Evolutionary conservation across 2,329 filamentous ascomycete species (phyloP).

Genomic region (Aspergillus sp.): DNA sequence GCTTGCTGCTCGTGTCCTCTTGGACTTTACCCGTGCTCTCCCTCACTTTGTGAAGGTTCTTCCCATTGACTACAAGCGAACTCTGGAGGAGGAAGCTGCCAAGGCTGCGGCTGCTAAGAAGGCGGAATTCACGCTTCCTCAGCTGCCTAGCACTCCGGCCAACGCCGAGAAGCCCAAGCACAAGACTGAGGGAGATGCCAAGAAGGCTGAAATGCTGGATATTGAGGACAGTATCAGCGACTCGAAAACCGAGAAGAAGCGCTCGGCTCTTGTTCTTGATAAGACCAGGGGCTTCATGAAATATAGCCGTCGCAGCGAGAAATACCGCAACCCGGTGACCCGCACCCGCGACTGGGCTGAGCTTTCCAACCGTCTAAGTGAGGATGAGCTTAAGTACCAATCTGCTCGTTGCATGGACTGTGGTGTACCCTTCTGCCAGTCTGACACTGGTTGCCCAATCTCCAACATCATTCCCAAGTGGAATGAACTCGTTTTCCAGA

Average conservation of each 20-base stretch:
- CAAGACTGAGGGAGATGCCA: slow-evolving; percentile 54
- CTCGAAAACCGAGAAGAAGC: slow-evolving; percentile 80
- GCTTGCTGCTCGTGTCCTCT: slow-evolving; percentile 81
- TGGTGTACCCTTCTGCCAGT: slow-evolving; percentile 96
- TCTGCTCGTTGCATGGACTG: slow-evolving; percentile 98
- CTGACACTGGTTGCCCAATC: slow-evolving; percentile 91
- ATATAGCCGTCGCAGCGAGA: slow-evolving; percentile 86
- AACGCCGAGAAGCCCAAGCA: slow-evolving; percentile 54
- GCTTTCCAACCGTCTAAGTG: slow-evolving; percentile 77
- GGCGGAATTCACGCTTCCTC: slow-evolving; percentile 73
- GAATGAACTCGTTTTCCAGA: slow-evolving; percentile 74
- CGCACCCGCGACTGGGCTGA: slow-evolving; percentile 92
- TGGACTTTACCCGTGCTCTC: slow-evolving; percentile 92
- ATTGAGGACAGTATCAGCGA: slow-evolving; percentile 90
- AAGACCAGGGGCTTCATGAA: slow-evolving; percentile 98
- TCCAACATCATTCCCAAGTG: slow-evolving; percentile 97
- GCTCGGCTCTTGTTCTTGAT: slow-evolving; percentile 86
- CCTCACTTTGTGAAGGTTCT: slow-evolving; percentile 90
- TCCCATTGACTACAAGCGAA: slow-evolving; percentile 93
- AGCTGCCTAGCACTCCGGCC: slow-evolving; percentile 57
- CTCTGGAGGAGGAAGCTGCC: slow-evolving; percentile 76
- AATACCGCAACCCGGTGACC: slow-evolving; percentile 80
- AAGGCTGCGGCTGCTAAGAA: slow-evolving; percentile 84
- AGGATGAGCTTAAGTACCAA: slow-evolving; percentile 96
- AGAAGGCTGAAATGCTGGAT: slow-evolving; percentile 70